Evolutionary conservation across 2,329 filamentous ascomycete species (phyloP).

Genomic region (Alternaria panax): DNA sequence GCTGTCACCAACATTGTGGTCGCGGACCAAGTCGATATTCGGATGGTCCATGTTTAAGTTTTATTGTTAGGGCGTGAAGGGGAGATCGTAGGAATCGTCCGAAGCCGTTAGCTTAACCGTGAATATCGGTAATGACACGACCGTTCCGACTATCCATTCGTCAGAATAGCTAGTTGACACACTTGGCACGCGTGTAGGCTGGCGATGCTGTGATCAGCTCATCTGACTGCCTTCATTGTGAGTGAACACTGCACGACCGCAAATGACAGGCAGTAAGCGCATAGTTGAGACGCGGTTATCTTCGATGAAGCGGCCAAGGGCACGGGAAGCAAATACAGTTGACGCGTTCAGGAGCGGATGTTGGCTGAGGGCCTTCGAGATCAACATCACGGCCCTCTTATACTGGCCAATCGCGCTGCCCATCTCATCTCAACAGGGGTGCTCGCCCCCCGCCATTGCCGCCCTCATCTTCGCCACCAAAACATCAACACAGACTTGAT

Average conservation of each 20-base stretch:
- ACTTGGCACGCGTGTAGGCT: neutral
- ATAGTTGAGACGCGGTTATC: neutral
- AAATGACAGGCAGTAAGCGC: neutral
- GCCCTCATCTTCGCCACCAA: constrained; percentile 12
- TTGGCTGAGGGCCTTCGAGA: constrained; percentile 3
- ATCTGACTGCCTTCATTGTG: neutral
- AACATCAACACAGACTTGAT: constrained; percentile 7
- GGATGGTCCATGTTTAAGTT: neutral
- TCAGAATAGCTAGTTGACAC: neutral
- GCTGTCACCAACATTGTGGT: neutral
- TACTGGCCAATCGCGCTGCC: constrained; percentile 3
- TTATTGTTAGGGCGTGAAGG: neutral
- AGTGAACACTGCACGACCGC: too few relatives aligned
- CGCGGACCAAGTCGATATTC: neutral
- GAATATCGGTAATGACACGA: neutral
- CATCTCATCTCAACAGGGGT: neutral
- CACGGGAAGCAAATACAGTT: neutral
- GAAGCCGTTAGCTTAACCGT: neutral
- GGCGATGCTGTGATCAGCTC: neutral
- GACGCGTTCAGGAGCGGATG: constrained; percentile 9
- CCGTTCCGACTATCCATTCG: neutral
- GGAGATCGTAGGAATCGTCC: neutral
- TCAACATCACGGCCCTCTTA: constrained; percentile 6
- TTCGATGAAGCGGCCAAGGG: neutral
- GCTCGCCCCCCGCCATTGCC: constrained; percentile 13